A percentile compares a stretch with the other conserved stretches of the same genome.
phyloP scores from a whole-genome alignment of 2,329 filamentous ascomycete genomes.

The Westerdykella sp. region DNA sequence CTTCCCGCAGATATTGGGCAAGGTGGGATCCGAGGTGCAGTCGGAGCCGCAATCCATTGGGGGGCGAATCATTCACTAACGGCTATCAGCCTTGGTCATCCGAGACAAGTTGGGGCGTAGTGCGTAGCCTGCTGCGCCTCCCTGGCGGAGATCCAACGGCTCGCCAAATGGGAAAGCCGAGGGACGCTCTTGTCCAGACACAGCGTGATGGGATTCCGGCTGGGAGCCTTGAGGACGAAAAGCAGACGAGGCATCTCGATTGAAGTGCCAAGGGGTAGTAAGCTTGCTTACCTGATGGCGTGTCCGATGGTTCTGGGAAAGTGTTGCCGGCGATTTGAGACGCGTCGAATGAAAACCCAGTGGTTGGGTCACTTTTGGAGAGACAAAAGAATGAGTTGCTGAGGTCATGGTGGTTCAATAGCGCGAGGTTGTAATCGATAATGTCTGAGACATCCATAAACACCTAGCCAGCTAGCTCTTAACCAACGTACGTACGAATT shows the following conservation, averaged over 20 bases:
- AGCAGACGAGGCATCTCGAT: too few species aligned
- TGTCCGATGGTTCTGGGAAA: conserved; percentile 40
- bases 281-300: conserved; percentile 17
- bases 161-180: too few species aligned
- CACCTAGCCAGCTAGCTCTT: conserved; percentile 39
- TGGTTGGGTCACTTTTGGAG: conserved; percentile 63
- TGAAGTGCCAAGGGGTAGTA: background rate
- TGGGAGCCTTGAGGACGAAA: too few species aligned
- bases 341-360: conserved; percentile 76
- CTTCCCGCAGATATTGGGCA: conserved; percentile 62
- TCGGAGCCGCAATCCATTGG: conserved; percentile 47
- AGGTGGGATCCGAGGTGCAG: conserved; percentile 76
- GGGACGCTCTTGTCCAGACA: too few species aligned
- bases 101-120: too few species aligned
- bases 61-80: conserved; percentile 8
- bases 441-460: conserved; percentile 81
- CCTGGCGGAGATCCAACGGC: too few species aligned
- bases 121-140: too few species aligned
- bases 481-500: background rate
- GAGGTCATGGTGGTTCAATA: conserved; percentile 63
- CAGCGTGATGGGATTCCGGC: too few species aligned
- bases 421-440: conserved; percentile 69
- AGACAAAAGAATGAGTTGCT: conserved; percentile 72
- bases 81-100: too few species aligned
- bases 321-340: conserved; percentile 59